A percentile compares a stretch with the other conserved stretches of the same genome.
phyloP scores from a whole-genome alignment of 345 rosid species.

The Salix exigua region DNA sequence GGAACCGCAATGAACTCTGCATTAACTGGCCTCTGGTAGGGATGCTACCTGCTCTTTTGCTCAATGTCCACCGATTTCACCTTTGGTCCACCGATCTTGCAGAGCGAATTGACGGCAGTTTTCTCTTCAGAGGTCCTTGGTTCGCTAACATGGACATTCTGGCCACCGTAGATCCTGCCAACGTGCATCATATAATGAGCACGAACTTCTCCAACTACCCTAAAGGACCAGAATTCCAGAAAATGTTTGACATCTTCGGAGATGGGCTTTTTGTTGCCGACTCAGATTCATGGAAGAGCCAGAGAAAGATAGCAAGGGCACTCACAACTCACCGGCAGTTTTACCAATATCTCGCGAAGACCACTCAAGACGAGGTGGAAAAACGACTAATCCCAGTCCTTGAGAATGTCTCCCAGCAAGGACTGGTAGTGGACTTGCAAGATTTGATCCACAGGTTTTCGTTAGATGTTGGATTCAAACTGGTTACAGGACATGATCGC shows the following conservation, averaged over 20 bases:
- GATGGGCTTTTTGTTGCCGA: constrained; percentile 57
- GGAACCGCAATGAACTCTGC: too few species aligned
- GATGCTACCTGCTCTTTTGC: constrained; percentile 43
- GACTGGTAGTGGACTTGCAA: constrained; percentile 44
- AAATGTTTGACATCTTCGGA: constrained; percentile 50
- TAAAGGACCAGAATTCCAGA: constrained; percentile 51
- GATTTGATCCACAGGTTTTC: constrained; percentile 56
- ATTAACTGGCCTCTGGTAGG: constrained; percentile 51
- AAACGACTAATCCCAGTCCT: constrained; percentile 45
- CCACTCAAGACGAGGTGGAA: constrained; percentile 32
- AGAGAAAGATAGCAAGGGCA: constrained; percentile 36
- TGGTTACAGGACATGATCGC: constrained; percentile 55
- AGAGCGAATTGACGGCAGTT: constrained; percentile 24
- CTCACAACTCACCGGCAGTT: constrained; percentile 33
- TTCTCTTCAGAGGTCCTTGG: constrained; percentile 37
- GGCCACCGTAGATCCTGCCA: constrained; percentile 48
- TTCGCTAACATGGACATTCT: constrained; percentile 32
- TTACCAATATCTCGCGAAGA: constrained; percentile 27
- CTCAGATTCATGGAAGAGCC: constrained; percentile 41
- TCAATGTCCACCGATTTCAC: constrained; percentile 31
- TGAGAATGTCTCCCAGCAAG: constrained; percentile 32
- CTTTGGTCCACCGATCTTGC: constrained; percentile 26
- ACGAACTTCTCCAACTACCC: constrained; percentile 53
- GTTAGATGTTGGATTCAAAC: constrained; percentile 45
- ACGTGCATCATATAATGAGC: constrained; percentile 54